Evolutionary conservation across 2,329 filamentous ascomycete genomes (phyloP), one percentile per base, ranked within the genome.

Genomic region (Sporothrix variecibatus): DNA sequence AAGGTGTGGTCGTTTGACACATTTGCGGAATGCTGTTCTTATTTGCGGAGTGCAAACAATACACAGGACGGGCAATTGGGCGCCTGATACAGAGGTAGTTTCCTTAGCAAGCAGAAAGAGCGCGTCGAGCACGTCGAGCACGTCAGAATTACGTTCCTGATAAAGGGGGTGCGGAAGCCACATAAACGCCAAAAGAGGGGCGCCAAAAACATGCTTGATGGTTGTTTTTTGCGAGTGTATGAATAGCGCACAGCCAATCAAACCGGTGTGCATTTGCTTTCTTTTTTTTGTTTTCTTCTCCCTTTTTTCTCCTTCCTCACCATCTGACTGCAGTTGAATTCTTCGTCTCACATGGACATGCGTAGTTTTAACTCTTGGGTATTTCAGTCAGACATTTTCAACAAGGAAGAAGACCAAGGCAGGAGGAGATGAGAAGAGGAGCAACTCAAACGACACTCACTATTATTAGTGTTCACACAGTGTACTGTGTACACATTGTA

Each of bases 121-220:
- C n/a, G n/a, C n/a, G n/a, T n/a, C n/a, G n/a, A n/a, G n/a, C n/a
- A n/a, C n/a, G 43, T 46, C 43, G 11, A 40, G 60, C 60, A 64
- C 60, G 60, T 40, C 34, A 64, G 60, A 64, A 64, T 64, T 64
- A 40, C 60, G 60, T 64, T 64, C 34, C 60, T 23, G 17, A 40
- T 40, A 40, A 64, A 40, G 60, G 60, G 56, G 20, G 60, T 64
- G 17, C 20, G 60, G 20, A 11, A 43, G 40, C 40, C 9, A 11
- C 38, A 40, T 2, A 11, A 43, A 17, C 31, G 11, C 15, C 34
- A 15, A n/a, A 62, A 62, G 58, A 34, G 28, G 31, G 28, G 17
- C 58, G 28, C 28, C 31, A 56, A 40, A 56, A 56, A 56, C 23
- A 56, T 28, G 53, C 53, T 31, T 31, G 26, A 6, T 17, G 23